Evolutionary conservation across 768 basidiomycete genomes (phyloP), one percentile per base, ranked within the genome.

Genomic region (Sutorius australiensis): DNA sequence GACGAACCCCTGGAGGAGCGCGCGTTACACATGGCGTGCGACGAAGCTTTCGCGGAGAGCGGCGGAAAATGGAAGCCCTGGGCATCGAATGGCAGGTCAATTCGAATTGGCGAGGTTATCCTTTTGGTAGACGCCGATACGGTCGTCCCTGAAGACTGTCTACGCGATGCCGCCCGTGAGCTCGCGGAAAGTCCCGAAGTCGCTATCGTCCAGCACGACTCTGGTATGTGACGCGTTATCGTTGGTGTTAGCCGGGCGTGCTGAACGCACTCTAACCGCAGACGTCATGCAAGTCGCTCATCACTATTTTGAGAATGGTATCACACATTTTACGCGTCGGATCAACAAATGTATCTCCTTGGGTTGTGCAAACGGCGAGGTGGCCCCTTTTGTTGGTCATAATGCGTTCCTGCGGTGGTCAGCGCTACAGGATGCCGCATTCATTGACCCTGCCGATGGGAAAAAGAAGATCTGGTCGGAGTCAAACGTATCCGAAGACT

Each of bases 381-480:
- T 90, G 0, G 67, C 67, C 3, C 89, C 89, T 4, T 92, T 92
- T 58, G 89, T 92, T 32, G 89, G 89, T 2, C 90, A 92, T 65
- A 91, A 93, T 54, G 90, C 91, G 8, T 95, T 95, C 72, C 75
- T 95, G 39, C 82, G 92, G 21, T 95, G 92, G 92, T 82, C 83
- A 2, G 92, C 92, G 0, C 73, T 94, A 11, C 92, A 95, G 66
- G 92, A 94, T 46, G 89, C 89, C 0, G 80, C 88, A 6, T 88
- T 89, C 57, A 62, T 84, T 28, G 89, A 93, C 60, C 12, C 47
- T 19, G 59, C 54, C 2, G 64, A 68, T 42, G 73, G 73, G 73
- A 19, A 90, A 85, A 63, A 87, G 91, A 83, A 82, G 72, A 79
- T 84, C 39, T 85, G 84, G 83, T 84, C 83, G 13, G 83, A 85